Evolutionary conservation across 495 filamentous ascomycete genomes (phyloP), one percentile per base, ranked within the genome.

Genomic region (Hyaloscypha bicolor): DNA sequence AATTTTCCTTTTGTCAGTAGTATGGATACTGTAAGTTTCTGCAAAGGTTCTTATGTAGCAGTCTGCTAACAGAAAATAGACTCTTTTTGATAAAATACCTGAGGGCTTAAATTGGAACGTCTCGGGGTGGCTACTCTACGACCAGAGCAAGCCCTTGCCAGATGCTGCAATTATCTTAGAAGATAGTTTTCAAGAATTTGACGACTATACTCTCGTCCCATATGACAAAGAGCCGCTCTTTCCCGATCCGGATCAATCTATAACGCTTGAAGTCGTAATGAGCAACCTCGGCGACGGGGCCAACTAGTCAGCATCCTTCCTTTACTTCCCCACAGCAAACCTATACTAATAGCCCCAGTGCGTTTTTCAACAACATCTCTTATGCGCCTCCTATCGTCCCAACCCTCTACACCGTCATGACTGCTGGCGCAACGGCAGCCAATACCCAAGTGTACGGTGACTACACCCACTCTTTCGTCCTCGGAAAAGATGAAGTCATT

Each of bases 281-380:
- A 80, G 88, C 68, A 91, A 88, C 45, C 82, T 93, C 22, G 82
- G 81, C 12, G 84, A 95, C 72, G 92, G 92, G 12, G 88, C 87
- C 12, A 92, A 90, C 73, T 94, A 93, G 81, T 88, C 73, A 74
- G 81, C 19, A 33, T 31, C 32, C 11, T 42, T 39, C 9, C 22
- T n/a, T 4, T 1, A 35, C 39, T n/a, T 6, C 9, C 25, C 25
- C 2, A 1, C 25, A 25, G 25, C 25, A 25, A 25, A 25, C 25
- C 25, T 25, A 25, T 25, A 25, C 25, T 25, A 25, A 25, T 25
- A 25, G 63, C 25, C 51, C 51, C 22, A 53, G 51, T 6, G 51
- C 51, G 6, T 9, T 16, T 29, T 9, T 53, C 19, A 53, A 53
- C 51, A 29, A 29, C 19, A 6, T 9, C 8, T 9, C 51, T 16